These are phyloP conservation scores for Paramyrothecium roridum DNA, from an alignment of 2,329 filamentous ascomycete species.

Conservation along the genomic window DNA sequence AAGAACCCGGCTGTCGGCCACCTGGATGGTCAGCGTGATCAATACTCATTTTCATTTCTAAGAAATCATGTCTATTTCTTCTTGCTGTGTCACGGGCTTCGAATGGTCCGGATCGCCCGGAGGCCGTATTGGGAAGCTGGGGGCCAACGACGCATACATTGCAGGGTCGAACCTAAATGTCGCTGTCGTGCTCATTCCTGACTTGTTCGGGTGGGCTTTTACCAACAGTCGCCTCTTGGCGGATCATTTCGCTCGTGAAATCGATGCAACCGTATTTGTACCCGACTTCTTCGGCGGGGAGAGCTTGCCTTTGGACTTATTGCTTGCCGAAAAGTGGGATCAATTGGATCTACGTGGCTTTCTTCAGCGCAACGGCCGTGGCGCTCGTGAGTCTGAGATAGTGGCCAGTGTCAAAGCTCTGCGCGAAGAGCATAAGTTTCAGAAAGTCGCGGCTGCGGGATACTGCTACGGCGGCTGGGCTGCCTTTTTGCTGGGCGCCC, in stretches of 20 bases:
- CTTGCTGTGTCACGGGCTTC: constrained; percentile 32
- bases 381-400: constrained; percentile 36
- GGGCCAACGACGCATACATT: constrained; percentile 29
- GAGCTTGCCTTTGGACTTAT: constrained; percentile 20
- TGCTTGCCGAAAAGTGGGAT: constrained; percentile 21
- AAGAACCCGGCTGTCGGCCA: not conserved
- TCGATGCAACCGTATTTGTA: constrained; percentile 41
- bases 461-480: constrained; percentile 53
- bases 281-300: constrained; percentile 33
- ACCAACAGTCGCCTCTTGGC: constrained; percentile 41
- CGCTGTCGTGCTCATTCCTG: constrained; percentile 33
- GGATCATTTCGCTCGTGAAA: constrained; percentile 41
- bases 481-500: constrained; percentile 38
- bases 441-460: constrained; percentile 39
- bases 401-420: constrained; percentile 31
- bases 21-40: no score
- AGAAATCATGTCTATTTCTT: constrained; percentile 6
- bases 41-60: not conserved
- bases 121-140: constrained; percentile 28
- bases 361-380: constrained; percentile 29
- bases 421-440: constrained; percentile 20
- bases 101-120: constrained; percentile 35
- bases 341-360: constrained; percentile 36
- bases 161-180: constrained; percentile 27
- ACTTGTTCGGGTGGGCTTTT: constrained; percentile 41